Percentiles rank a stretch among this genome's conserved stretches.
Conservation (phyloP, 352 stramenopile genomes). For the Globisporangium mamillatum region DNA sequence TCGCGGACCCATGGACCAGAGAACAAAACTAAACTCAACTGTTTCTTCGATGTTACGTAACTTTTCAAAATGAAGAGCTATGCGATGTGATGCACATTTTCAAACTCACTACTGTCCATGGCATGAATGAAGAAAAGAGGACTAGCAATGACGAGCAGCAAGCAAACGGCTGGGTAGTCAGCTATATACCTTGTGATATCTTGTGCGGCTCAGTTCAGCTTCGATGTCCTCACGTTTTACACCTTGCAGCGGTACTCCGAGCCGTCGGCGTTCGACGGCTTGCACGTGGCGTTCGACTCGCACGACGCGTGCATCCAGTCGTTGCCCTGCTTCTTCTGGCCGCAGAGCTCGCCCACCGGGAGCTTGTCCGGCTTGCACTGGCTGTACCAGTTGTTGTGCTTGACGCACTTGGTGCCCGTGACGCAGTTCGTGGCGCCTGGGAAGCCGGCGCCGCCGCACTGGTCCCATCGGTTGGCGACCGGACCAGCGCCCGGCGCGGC, state of each 20-base stretch:
- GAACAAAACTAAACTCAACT: too few species aligned
- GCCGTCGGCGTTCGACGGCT: slow-evolving; percentile 13
- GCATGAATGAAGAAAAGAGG: too few species aligned
- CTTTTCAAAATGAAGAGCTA: too few species aligned
- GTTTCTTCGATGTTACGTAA: too few species aligned
- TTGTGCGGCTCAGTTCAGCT: too few species aligned
- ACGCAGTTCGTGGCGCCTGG: slow-evolving; percentile 16
- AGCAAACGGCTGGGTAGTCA: too few species aligned
- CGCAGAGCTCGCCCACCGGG: slow-evolving; percentile 18
- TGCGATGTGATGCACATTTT: too few species aligned
- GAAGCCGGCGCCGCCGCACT: slow-evolving; percentile 28
- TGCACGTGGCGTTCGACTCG: slow-evolving; percentile 10
- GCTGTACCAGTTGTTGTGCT: slow-evolving; percentile 29
- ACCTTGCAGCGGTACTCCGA: slow-evolving; percentile 9
- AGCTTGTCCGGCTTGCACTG: slow-evolving; percentile 24
- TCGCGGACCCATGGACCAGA: too few species aligned
- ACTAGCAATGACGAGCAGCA: too few species aligned
- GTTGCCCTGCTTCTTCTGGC: slow-evolving; percentile 12
- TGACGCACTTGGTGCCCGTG: slow-evolving; percentile 20
- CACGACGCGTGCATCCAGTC: slow-evolving; percentile 8
- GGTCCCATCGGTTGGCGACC: slow-evolving; percentile 16
- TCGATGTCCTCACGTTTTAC: not conserved
- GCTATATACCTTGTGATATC: too few species aligned
- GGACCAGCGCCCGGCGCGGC: not conserved
- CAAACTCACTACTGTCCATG: too few species aligned